Percentiles rank a stretch among this genome's conserved stretches.
Evolutionary conservation across 176 grass and related monocot species (phyloP).

Genomic region (Phoenix dactylifera): DNA sequence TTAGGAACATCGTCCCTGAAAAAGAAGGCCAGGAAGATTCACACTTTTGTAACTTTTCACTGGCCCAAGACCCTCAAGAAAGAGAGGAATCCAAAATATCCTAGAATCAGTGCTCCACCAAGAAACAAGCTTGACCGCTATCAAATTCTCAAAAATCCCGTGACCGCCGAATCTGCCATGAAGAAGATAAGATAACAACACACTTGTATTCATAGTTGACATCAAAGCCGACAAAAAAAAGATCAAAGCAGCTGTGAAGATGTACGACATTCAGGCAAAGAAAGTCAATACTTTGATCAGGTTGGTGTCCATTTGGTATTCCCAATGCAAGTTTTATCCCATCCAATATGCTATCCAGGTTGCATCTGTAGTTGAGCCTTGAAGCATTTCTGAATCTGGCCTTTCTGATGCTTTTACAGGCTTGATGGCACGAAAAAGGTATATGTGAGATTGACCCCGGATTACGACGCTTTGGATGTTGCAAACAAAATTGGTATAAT

Average conservation of each 20-base stretch:
- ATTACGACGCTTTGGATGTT: conserved; percentile 5
- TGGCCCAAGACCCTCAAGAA: conserved; percentile 3
- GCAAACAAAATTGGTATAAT: conserved; percentile 15
- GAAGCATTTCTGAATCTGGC: no score
- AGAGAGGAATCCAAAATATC: conserved; percentile 5
- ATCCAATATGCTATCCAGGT: no score
- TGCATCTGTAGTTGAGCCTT: no score
- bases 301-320: neutral
- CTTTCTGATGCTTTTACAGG: neutral
- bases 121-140: conserved; percentile 8
- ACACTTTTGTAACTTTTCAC: conserved; percentile 5
- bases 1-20: neutral
- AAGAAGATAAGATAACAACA: conserved; percentile 15
- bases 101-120: conserved; percentile 12
- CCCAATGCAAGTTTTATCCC: no score
- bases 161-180: conserved; percentile 12
- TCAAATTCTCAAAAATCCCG: conserved; percentile 6
- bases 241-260: conserved; percentile 9
- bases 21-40: conserved; percentile 8
- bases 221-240: conserved; percentile 11
- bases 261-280: conserved; percentile 14
- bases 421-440: conserved; percentile 10
- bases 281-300: conserved; percentile 15
- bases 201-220: conserved; percentile 7
- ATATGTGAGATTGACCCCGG: conserved; percentile 12